Evolutionary conservation across 257 asterid genomes (phyloP).

Genomic region (Eucommia ulmoides): DNA sequence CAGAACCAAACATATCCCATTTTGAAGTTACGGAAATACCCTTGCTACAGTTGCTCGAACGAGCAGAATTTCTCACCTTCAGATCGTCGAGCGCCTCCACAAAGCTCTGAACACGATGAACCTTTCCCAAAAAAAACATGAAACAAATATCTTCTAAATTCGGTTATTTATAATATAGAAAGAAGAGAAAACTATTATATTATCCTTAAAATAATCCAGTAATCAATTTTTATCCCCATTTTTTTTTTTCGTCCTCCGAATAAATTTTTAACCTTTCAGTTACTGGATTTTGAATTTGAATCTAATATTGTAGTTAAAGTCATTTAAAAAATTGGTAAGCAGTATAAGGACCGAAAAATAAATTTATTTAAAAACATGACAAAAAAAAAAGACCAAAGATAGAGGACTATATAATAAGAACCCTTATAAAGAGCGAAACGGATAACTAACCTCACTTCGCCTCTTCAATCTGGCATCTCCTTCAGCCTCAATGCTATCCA

Average conservation of each 20-base stretch:
- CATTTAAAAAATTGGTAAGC: background rate
- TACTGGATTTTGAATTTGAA: background rate
- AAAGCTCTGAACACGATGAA: slow-evolving; percentile 17
- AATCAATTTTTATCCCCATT: background rate
- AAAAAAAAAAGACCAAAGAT: no score
- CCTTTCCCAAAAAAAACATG: slow-evolving; percentile 7
- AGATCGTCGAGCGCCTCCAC: slow-evolving; percentile 14
- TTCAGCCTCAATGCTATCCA: slow-evolving; percentile 18
- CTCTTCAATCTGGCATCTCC: slow-evolving; percentile 21
- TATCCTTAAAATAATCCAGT: no score
- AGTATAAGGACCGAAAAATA: background rate
- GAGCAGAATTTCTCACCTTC: slow-evolving; percentile 12
- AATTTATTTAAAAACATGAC: no score
- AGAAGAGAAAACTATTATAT: no score
- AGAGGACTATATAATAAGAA: no score
- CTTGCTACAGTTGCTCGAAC: background rate
- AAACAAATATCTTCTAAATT: no score
- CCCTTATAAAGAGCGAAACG: background rate
- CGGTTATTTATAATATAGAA: no score
- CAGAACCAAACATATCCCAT: slow-evolving; percentile 14
- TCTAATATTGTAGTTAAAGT: background rate
- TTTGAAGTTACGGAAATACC: slow-evolving; percentile 7
- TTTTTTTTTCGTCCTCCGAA: no score
- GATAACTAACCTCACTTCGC: slow-evolving; percentile 14
- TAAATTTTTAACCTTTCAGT: background rate